Evolutionary conservation across 192 early-diverging fungal species (phyloP).

Genomic region (Coemansia sp.): DNA sequence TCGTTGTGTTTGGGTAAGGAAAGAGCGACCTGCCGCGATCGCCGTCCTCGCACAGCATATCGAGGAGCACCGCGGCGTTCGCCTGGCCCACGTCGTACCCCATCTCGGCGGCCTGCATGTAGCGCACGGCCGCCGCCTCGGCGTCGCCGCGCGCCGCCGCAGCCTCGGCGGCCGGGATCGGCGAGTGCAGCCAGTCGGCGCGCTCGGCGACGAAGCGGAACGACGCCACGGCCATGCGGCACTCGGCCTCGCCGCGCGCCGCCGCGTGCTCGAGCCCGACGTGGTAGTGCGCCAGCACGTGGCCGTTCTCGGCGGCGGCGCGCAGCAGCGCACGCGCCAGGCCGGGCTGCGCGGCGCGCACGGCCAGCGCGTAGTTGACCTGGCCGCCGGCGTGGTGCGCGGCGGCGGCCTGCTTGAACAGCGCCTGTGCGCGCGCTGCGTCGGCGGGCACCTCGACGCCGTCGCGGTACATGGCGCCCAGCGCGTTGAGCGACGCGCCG

Average conservation of each 20-base stretch:
- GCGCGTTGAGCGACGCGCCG: conserved; percentile 66
- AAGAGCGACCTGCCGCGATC: no score
- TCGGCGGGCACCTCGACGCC: conserved; percentile 65
- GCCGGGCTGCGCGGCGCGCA: conserved; percentile 19
- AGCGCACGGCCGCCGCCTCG: conserved; percentile 71
- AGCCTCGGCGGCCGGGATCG: conserved; percentile 61
- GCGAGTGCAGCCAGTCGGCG: conserved; percentile 83
- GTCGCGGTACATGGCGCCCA: conserved; percentile 82
- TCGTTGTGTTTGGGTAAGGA: no score
- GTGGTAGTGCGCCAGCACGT: conserved; percentile 69
- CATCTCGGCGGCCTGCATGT: conserved; percentile 86
- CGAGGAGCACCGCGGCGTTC: conserved; percentile 91
- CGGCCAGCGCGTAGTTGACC: conserved; percentile 66
- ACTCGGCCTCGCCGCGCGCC: conserved; percentile 58
- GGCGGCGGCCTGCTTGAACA: conserved; percentile 72
- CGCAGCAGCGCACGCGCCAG: conserved; percentile 60
- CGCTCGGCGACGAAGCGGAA: conserved; percentile 82
- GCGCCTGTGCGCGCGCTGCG: conserved; percentile 61
- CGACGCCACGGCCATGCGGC: conserved; percentile 70
- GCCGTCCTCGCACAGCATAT: conserved; percentile 32
- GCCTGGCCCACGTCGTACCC: conserved; percentile 87
- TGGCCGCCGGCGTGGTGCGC: conserved; percentile 76
- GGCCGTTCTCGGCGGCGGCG: conserved; percentile 63
- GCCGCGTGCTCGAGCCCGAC: no score
- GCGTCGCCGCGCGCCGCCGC: conserved; percentile 65